A percentile compares a stretch with the other conserved stretches of the same genome.
phyloP scores from a whole-genome alignment of 2,329 filamentous ascomycete genomes.

The Basipetospora chlamydospora region DNA sequence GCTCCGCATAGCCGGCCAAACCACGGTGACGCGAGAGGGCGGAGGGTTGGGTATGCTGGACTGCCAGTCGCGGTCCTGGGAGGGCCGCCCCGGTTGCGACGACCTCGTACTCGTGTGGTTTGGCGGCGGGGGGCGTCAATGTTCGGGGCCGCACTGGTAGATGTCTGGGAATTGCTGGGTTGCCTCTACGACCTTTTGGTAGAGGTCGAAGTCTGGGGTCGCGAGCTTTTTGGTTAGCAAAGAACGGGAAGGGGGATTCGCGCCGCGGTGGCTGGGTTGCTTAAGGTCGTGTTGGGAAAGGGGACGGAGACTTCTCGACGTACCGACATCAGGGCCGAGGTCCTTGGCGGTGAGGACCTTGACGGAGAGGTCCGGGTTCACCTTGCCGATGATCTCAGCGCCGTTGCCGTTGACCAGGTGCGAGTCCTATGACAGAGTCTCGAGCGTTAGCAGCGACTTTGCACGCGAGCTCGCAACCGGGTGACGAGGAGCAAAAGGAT shows the following conservation, averaged over 20 bases:
- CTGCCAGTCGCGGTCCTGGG: constrained; percentile 10
- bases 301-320: constrained; percentile 17
- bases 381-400: constrained; percentile 67
- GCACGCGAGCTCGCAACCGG: too few species aligned
- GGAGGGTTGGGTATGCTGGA: too few species aligned
- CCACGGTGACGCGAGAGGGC: constrained; percentile 22
- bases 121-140: constrained; percentile 18
- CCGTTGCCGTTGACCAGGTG: constrained; percentile 56
- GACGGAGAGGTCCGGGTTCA: constrained; percentile 57
- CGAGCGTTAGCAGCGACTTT: too few species aligned
- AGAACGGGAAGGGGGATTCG: not conserved
- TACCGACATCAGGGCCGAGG: constrained; percentile 55
- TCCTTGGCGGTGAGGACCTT: constrained; percentile 57
- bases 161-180: constrained; percentile 71
- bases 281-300: not conserved
- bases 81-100: constrained; percentile 7
- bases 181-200: constrained; percentile 67
- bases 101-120: constrained; percentile 14
- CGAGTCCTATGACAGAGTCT: constrained; percentile 41
- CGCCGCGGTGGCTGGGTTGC: not conserved
- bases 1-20: constrained; percentile 17
- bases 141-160: constrained; percentile 48
- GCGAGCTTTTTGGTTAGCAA: not conserved
- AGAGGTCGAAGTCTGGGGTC: constrained; percentile 54
- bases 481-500: too few species aligned